phyloP scores from a whole-genome alignment of 768 basidiomycete genomes.

The Tricholoma furcatifolium region DNA sequence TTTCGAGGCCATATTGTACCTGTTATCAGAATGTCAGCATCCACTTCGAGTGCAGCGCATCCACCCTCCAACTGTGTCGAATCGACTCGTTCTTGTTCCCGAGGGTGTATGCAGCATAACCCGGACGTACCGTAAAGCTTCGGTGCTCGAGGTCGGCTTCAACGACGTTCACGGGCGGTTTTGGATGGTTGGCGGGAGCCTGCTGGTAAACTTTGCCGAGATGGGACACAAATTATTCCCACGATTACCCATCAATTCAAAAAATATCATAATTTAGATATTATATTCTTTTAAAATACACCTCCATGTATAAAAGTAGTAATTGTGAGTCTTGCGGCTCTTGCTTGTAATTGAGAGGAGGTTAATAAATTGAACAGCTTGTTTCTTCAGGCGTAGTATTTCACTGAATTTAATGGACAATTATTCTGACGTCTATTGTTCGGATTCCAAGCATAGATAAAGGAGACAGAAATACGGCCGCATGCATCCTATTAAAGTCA shows the following conservation, averaged over 20 bases:
- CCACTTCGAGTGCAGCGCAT: constrained; percentile 33
- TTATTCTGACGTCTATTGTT: too few relatives aligned
- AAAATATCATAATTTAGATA: background rate
- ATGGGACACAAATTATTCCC: constrained; percentile 29
- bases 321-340: too few relatives aligned
- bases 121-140: constrained; percentile 46
- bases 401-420: too few relatives aligned
- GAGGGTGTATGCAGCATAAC: constrained; percentile 13
- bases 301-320: too few relatives aligned
- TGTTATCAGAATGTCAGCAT: constrained; percentile 33
- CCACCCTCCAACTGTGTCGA: constrained; percentile 38
- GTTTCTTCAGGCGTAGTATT: too few relatives aligned
- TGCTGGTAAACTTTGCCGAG: constrained; percentile 31
- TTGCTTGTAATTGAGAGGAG: too few relatives aligned
- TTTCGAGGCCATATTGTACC: constrained; percentile 73
- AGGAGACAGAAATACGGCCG: too few relatives aligned
- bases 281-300: too few relatives aligned
- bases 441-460: too few relatives aligned
- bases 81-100: constrained; percentile 31
- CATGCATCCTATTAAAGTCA: too few relatives aligned
- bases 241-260: constrained; percentile 24
- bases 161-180: constrained; percentile 45
- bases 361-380: too few relatives aligned
- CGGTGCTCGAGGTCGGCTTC: constrained; percentile 40
- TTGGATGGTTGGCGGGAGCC: constrained; percentile 34